Conservation (phyloP, 73 alveolate species). For the Tetrahymena thermophila region DNA sequence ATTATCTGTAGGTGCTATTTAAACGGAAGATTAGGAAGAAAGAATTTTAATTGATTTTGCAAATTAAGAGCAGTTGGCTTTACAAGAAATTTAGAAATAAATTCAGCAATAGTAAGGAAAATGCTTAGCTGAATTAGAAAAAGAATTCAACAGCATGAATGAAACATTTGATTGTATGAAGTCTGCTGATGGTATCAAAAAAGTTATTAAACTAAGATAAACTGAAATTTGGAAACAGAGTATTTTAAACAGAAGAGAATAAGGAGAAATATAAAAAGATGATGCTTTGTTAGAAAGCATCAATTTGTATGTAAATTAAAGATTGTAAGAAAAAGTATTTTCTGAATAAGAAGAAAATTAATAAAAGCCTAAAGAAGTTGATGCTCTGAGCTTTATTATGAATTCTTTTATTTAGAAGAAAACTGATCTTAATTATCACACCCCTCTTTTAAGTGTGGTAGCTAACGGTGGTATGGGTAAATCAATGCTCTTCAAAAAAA, state of each 20-base stretch:
- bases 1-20: not conserved
- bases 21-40: not conserved
- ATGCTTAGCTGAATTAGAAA: not conserved
- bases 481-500: not conserved
- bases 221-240: not conserved
- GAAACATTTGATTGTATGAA: not conserved
- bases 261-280: not conserved
- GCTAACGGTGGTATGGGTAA: not conserved
- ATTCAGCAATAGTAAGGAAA: not conserved
- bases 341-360: not conserved
- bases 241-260: not conserved
- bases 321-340: not conserved
- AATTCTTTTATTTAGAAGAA: not conserved
- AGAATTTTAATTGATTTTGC: not conserved
- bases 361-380: not conserved
- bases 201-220: not conserved
- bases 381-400: not conserved
- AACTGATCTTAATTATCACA: not conserved
- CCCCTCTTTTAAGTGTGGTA: not conserved
- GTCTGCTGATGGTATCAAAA: not conserved
- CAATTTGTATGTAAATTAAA: not conserved
- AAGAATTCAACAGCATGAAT: not conserved
- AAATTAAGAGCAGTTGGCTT: not conserved
- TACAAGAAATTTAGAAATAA: not conserved
- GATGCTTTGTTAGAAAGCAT: not conserved